A percentile compares a stretch with the other conserved stretches of the same genome.
Conservation (phyloP, 139 green algal genomes). For the Tetradesmus obliquus region DNA sequence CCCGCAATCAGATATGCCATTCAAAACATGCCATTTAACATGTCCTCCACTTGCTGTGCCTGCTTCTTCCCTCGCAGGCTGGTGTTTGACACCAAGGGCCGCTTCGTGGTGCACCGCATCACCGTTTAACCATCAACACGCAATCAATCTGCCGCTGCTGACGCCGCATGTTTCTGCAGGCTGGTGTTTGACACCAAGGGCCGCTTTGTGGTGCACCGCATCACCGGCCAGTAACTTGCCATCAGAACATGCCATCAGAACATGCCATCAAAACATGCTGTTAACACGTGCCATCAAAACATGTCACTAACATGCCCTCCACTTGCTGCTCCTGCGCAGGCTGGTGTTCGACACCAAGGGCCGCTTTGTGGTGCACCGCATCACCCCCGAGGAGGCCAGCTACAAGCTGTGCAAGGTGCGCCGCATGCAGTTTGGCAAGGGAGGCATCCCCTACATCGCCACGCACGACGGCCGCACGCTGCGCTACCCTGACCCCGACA, state of each 20-base stretch:
- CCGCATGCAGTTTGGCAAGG: slow-evolving; percentile 87
- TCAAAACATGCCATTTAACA: too few relatives aligned
- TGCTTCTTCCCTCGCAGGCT: slow-evolving; percentile 66
- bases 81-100: background rate
- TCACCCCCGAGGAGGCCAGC: slow-evolving; percentile 91
- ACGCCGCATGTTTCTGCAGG: slow-evolving; percentile 55
- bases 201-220: slow-evolving; percentile 97
- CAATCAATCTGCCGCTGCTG: too few relatives aligned
- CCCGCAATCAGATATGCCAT: background rate
- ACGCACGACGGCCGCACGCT: slow-evolving; percentile 98
- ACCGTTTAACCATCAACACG: slow-evolving; percentile 4
- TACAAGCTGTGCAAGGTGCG: slow-evolving; percentile 99
- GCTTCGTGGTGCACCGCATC: slow-evolving; percentile 91
- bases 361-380: slow-evolving; percentile 98
- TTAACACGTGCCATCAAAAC: too few relatives aligned
- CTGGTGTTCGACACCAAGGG: slow-evolving; percentile 99
- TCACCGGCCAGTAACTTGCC: slow-evolving; percentile 61
- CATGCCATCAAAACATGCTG: too few relatives aligned
- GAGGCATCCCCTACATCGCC: slow-evolving; percentile 93
- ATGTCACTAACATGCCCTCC: too few relatives aligned
- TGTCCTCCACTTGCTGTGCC: too few relatives aligned
- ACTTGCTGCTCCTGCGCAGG: slow-evolving; percentile 53
- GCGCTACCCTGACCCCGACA: slow-evolving; percentile 97
- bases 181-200: slow-evolving; percentile 98
- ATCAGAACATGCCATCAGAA: background rate